Evolutionary conservation across 805 yeast genomes (phyloP).

Genomic region (Myxozyma neotropica): DNA sequence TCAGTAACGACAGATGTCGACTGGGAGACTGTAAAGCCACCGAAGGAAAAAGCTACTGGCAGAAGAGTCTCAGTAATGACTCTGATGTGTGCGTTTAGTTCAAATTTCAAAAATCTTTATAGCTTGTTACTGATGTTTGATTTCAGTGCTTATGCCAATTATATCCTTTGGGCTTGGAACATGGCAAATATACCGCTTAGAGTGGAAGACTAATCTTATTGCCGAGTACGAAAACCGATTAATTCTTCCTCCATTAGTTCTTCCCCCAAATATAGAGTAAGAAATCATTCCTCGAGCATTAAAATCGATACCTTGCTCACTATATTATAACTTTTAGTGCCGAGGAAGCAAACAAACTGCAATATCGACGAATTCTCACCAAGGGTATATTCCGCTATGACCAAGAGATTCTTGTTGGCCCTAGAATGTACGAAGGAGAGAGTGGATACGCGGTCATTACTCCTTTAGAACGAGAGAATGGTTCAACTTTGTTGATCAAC

Average conservation of each 20-base stretch:
- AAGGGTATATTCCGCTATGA: slow-evolving; percentile 80
- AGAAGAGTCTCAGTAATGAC: slow-evolving; percentile 12
- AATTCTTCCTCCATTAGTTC: slow-evolving; percentile 67
- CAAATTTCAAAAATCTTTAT: not conserved
- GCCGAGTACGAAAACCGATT: slow-evolving; percentile 81
- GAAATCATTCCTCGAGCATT: not conserved
- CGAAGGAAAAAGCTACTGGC: slow-evolving; percentile 33
- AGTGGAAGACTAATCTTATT: slow-evolving; percentile 86
- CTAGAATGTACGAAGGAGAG: slow-evolving; percentile 70
- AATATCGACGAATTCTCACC: slow-evolving; percentile 75
- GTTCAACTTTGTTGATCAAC: slow-evolving; percentile 75
- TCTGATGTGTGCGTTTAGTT: slow-evolving; percentile 15
- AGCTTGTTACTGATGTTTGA: not conserved
- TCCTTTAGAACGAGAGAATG: slow-evolving; percentile 79
- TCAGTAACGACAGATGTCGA: slow-evolving; percentile 66
- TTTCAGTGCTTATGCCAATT: slow-evolving; percentile 70
- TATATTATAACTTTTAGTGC: slow-evolving; percentile 50
- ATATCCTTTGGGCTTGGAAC: slow-evolving; percentile 83
- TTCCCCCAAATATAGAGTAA: slow-evolving; percentile 53
- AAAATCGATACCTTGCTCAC: not conserved
- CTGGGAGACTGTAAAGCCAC: slow-evolving; percentile 76
- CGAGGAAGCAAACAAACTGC: slow-evolving; percentile 69
- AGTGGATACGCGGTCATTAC: slow-evolving; percentile 80
- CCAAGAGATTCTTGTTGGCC: slow-evolving; percentile 90
- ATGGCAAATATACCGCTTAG: slow-evolving; percentile 86